Base-by-base conservation (phyloP, 371 early-diverging fungal species). In the Mortierella sp. region DNA sequence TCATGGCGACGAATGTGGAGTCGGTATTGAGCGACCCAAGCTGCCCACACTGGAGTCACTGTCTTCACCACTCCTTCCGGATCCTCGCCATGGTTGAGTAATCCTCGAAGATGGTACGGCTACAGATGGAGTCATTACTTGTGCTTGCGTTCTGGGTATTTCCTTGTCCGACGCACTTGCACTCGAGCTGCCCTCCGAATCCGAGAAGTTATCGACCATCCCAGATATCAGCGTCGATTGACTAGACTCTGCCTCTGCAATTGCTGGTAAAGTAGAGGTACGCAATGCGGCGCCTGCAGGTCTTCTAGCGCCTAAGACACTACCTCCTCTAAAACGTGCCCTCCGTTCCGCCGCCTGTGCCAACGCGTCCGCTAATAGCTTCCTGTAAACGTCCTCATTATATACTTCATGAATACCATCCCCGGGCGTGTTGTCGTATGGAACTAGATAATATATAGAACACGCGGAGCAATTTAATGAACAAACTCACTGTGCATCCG, bases 351-450 rank as follows among this genome's bases (percentile, higher is more conserved):
- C 53, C 26, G 19, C 46, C 46, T 83, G 87, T 0, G 67, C 67
- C 12, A 72, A 56, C 24, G 85, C 87, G 12, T 73, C 79, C 8
- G 57, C 62, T 3, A 83, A 52, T 4, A 86, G 64, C 6, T 68
- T 62, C 7, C 65, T 39, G 58, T 81, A 86, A 4, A 80, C 69
- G 6, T 60, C 54, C 14, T 81, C 79, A 51, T 80, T 85, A 56
- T 82, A 88, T 8, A 83, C 83, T 50, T 80, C 84, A 8, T 83
- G 73, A 24, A 76, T 59, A 2, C 88, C 88, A 61, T 84, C 80
- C 6, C 88, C 87, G 14, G 80, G 70, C 2, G 83, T 82, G 39
- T 82, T 72, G 23, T 42, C 65, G 23, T 70, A 70, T 0, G 78
- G 78, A 2, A 76, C 78, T 76, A 47, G 21, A 37, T n/a, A n/a